Evolutionary conservation across 495 filamentous ascomycete genomes (phyloP), one percentile per base, ranked within the genome.

Genomic region (Podospora australis): DNA sequence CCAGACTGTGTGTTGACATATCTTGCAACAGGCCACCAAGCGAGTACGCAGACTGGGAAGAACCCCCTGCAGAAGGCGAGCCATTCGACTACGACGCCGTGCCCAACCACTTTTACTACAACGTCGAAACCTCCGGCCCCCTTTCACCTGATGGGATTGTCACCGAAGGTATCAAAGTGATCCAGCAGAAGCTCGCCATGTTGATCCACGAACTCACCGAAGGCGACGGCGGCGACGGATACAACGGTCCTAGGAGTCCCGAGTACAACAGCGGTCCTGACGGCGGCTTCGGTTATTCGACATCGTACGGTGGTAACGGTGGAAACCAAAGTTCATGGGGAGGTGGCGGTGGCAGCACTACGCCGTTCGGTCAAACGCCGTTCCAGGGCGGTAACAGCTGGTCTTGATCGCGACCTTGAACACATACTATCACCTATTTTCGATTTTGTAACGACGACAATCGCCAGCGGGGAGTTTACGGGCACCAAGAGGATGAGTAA

Each of bases 71-170:
- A 6, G 88, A 96, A 63, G 82, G 79, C 49, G 84, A 91, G 58
- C 79, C 82, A 8, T 96, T 97, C 68, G 82, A 96, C 67, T 96
- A 87, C 67, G 86, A 96, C 54, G 92, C 88, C 14, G 78, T 84
- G 19, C 89, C 92, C 4, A 76, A 72, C 40, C 78, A 74, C 46
- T 98, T 96, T 70, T 98, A 94, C 73, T 80, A 90, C 55, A 88
- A 96, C 52, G 84, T 98, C 22, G 92, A 98, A 63, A 87, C 84
- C 29, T 82, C 86, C 51, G 92, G 92, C 13, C 84, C 81, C 52
- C 77, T 98, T 7, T 84, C 90, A 4, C 90, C 94, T 0, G 90
- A 97, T 57, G 73, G 72, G 38, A 88, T 97, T 46, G 77, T 97
- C 45, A 81, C 88, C 48, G 84, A 94, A 59, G 90, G 89, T 21